Evolutionary conservation across 78 protist species (phyloP).

Genomic region (Polysphondylium violaceum): DNA sequence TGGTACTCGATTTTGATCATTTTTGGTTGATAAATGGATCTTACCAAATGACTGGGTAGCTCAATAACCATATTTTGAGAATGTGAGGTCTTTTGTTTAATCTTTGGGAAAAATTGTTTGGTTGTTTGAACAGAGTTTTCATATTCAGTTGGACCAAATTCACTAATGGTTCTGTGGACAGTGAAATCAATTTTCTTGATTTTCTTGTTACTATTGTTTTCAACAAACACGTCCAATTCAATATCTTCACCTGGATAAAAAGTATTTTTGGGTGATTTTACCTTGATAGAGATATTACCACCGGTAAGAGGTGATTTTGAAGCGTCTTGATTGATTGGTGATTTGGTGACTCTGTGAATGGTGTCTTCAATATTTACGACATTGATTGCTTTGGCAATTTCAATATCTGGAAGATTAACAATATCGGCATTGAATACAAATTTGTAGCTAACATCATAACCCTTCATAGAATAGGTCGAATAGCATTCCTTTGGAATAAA

Average conservation of each 20-base stretch:
- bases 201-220: constrained; percentile 28
- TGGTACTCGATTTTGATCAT: constrained; percentile 9
- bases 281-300: background rate
- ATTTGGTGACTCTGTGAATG: background rate
- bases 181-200: constrained; percentile 23
- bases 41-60: background rate
- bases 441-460: background rate
- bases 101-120: constrained; percentile 22
- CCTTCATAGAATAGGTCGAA: background rate
- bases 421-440: constrained; percentile 47
- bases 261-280: background rate
- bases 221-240: constrained; percentile 1
- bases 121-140: background rate
- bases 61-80: constrained; percentile 37
- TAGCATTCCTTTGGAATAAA: constrained; percentile 42
- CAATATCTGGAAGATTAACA: constrained; percentile 14
- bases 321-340: background rate
- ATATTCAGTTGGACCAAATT: background rate
- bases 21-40: constrained; percentile 1
- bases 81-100: background rate
- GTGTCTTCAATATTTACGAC: constrained; percentile 54
- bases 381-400: background rate
- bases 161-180: background rate
- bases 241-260: constrained; percentile 53
- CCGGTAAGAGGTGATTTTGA: constrained; percentile 42